Conservation (phyloP, 495 filamentous ascomycete species). For the Oidiodendron maius region DNA sequence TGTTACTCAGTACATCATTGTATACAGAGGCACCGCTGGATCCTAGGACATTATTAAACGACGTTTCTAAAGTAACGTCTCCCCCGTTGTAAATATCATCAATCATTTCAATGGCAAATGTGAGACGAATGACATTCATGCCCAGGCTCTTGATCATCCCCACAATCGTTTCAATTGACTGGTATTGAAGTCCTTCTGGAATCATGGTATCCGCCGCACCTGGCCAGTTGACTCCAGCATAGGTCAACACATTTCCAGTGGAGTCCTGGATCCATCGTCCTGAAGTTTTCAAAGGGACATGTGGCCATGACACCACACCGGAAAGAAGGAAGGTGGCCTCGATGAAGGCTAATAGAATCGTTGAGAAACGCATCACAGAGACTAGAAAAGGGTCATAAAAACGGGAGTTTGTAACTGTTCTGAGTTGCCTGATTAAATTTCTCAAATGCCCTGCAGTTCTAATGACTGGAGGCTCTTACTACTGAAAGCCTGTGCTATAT, state of each 20-base stretch:
- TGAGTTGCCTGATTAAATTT: too few relatives aligned
- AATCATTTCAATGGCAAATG: constrained; percentile 44
- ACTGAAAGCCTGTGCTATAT: too few relatives aligned
- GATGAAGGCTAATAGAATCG: too few relatives aligned
- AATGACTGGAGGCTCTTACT: too few relatives aligned
- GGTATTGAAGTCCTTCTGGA: constrained; percentile 39
- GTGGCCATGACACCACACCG: too few relatives aligned
- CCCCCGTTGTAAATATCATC: constrained; percentile 53
- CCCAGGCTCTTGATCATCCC: constrained; percentile 30
- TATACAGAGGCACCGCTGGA: constrained; percentile 29
- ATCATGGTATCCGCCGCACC: constrained; percentile 37
- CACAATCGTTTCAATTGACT: constrained; percentile 32
- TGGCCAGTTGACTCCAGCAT: constrained; percentile 40
- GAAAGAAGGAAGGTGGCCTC: too few relatives aligned
- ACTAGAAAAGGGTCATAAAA: too few relatives aligned
- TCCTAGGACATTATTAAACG: constrained; percentile 37
- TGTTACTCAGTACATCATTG: constrained; percentile 25
- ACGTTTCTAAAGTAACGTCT: constrained; percentile 34
- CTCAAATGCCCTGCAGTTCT: too few relatives aligned
- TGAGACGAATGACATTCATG: constrained; percentile 39
- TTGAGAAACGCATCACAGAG: too few relatives aligned
- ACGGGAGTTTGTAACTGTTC: too few relatives aligned
- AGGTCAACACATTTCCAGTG: constrained; percentile 28
- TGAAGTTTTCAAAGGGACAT: constrained; percentile 13
- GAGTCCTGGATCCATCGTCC: constrained; percentile 36